phyloP scores from a whole-genome alignment of 768 basidiomycete genomes.

The Dioszegia aurantiaca region DNA sequence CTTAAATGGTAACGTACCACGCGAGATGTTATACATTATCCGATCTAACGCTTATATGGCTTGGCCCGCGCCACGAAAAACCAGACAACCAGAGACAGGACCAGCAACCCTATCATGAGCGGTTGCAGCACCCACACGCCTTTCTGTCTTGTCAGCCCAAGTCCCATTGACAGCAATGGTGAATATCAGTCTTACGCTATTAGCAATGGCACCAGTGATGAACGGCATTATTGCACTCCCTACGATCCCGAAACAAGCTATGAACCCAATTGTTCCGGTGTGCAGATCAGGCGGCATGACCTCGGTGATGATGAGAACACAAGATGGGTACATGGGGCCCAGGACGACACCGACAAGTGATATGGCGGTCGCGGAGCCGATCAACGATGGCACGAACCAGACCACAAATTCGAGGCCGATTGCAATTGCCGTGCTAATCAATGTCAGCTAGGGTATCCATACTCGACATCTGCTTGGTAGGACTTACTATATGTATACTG shows the following conservation, averaged over 20 bases:
- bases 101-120: slow-evolving; percentile 34
- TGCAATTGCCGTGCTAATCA: slow-evolving; percentile 19
- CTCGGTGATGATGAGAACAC: slow-evolving; percentile 58
- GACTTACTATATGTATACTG: slow-evolving; percentile 53
- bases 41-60: not conserved
- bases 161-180: not conserved
- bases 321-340: slow-evolving; percentile 72
- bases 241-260: slow-evolving; percentile 50
- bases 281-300: slow-evolving; percentile 71
- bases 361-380: slow-evolving; percentile 65
- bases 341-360: slow-evolving; percentile 66
- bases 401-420: slow-evolving; percentile 62
- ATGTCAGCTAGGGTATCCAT: not conserved
- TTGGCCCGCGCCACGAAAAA: slow-evolving; percentile 26
- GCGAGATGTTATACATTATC: not conserved
- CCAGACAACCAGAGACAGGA: slow-evolving; percentile 31
- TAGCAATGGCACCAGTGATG: slow-evolving; percentile 37
- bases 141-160: slow-evolving; percentile 18
- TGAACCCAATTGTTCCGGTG: slow-evolving; percentile 57
- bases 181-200: slow-evolving; percentile 22
- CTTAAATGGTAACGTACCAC: no score
- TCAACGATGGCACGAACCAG: slow-evolving; percentile 66
- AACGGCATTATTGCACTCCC: slow-evolving; percentile 54
- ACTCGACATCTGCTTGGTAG: not conserved
- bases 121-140: slow-evolving; percentile 45